Conservation (phyloP, 1,284 basidiomycete genomes). For the Ceratobasidium sp. region DNA sequence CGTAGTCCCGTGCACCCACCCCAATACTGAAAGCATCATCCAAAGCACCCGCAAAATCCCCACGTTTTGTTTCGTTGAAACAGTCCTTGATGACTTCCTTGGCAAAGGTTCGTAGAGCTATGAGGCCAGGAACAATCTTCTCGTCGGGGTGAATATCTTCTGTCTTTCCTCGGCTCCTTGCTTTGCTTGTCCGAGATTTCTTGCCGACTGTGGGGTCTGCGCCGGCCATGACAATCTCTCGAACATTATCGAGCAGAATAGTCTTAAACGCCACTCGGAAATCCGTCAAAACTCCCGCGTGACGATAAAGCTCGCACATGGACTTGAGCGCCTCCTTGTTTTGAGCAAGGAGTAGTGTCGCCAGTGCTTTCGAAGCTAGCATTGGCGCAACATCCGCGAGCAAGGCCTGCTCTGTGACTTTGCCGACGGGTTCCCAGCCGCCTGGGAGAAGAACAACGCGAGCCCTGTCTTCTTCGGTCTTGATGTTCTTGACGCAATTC, state of each 20-base stretch:
- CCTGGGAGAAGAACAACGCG: constrained; percentile 59
- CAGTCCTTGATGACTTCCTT: constrained; percentile 59
- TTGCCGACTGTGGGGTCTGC: constrained; percentile 51
- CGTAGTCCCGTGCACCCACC: constrained; percentile 74
- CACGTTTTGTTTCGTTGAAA: constrained; percentile 54
- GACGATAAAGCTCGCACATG: constrained; percentile 71
- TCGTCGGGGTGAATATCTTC: constrained; percentile 56
- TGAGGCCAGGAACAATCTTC: constrained; percentile 78
- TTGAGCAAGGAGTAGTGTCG: constrained; percentile 64
- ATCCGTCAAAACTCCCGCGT: constrained; percentile 63
- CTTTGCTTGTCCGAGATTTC: constrained; percentile 46
- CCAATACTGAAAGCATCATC: constrained; percentile 80
- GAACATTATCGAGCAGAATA: constrained; percentile 57
- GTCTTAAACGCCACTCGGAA: constrained; percentile 70
- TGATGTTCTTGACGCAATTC: constrained; percentile 57
- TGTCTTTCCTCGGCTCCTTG: constrained; percentile 47
- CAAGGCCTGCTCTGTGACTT: constrained; percentile 62
- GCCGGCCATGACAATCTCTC: constrained; percentile 59
- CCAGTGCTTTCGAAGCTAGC: constrained; percentile 48
- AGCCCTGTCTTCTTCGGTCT: constrained; percentile 64
- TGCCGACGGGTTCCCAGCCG: constrained; percentile 59
- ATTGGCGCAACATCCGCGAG: constrained; percentile 51
- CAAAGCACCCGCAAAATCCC: constrained; percentile 52
- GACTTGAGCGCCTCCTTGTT: constrained; percentile 62
- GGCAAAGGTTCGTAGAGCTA: constrained; percentile 72